Conservation (phyloP, 1,139 yeast species). For the Taphrina pruni region DNA sequence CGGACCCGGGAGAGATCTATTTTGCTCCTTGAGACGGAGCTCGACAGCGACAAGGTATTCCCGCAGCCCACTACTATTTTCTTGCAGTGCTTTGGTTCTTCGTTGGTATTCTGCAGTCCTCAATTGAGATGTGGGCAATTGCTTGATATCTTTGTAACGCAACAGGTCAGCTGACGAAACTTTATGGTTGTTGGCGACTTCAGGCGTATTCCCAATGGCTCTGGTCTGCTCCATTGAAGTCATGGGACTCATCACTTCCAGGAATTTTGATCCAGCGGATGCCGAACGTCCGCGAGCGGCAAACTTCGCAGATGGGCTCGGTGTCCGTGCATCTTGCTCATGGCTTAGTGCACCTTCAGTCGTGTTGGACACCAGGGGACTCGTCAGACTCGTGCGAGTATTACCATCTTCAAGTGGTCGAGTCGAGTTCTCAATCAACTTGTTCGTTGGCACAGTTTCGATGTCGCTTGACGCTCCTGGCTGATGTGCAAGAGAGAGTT, state of each 20-base stretch:
- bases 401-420: not conserved
- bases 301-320: constrained; percentile 4
- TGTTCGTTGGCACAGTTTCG: not conserved
- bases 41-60: constrained; percentile 11
- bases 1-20: constrained; percentile 12
- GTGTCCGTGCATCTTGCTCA: not conserved
- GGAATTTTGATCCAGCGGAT: constrained; percentile 14
- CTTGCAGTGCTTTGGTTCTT: constrained; percentile 4
- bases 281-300: constrained; percentile 14
- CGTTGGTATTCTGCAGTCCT: constrained; percentile 21
- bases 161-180: constrained; percentile 6
- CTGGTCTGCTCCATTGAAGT: constrained; percentile 19
- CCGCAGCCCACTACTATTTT: constrained; percentile 24
- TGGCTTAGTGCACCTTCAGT: not conserved
- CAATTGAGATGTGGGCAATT: not conserved
- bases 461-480: not conserved
- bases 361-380: not conserved
- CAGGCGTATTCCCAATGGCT: not conserved
- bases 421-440: not conserved
- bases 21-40: not conserved
- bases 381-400: not conserved
- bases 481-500: constrained; percentile 1
- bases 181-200: not conserved
- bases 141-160: constrained; percentile 17
- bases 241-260: constrained; percentile 19